Evolutionary conservation across 148 eudicot genomes (phyloP).

Genomic region (Spergularia marina): DNA sequence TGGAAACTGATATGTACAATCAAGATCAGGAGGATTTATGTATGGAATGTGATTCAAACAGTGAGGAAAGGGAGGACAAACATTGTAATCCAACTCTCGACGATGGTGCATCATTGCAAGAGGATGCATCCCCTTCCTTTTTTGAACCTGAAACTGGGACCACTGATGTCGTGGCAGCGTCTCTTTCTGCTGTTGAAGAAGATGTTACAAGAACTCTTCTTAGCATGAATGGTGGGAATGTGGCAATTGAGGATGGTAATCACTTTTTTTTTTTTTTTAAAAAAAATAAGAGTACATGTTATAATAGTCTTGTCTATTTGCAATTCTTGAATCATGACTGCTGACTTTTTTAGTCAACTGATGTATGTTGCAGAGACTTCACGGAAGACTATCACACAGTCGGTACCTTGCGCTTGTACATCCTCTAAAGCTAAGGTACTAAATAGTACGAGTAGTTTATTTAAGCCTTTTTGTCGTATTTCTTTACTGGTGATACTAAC

Average conservation of each 20-base stretch:
- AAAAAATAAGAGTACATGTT: neutral
- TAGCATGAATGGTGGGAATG: neutral
- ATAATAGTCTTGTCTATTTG: neutral
- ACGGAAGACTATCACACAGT: neutral
- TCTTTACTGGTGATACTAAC: neutral
- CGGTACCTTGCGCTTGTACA: conserved; percentile 4
- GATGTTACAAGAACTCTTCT: conserved; percentile 2
- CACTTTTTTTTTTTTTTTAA: neutral
- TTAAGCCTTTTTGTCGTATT: neutral
- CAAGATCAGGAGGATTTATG: neutral
- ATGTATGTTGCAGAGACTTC: conserved; percentile 9
- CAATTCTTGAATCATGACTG: neutral
- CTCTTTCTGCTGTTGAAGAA: neutral
- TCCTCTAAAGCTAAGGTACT: conserved; percentile 12
- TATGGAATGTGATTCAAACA: conserved; percentile 5
- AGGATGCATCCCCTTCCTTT: conserved; percentile 11
- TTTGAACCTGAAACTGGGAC: neutral
- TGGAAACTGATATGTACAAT: neutral
- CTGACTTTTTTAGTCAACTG: neutral
- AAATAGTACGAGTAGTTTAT: neutral
- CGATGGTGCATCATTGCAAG: conserved; percentile 7
- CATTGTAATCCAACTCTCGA: neutral
- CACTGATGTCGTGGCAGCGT: neutral
- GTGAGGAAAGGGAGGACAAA: conserved; percentile 6
- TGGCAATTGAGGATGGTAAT: conserved; percentile 1